Evolutionary conservation across 1,284 basidiomycete species (phyloP), one percentile per base, ranked within the genome.

Genomic region (Sanguinoderma infundibulare): DNA sequence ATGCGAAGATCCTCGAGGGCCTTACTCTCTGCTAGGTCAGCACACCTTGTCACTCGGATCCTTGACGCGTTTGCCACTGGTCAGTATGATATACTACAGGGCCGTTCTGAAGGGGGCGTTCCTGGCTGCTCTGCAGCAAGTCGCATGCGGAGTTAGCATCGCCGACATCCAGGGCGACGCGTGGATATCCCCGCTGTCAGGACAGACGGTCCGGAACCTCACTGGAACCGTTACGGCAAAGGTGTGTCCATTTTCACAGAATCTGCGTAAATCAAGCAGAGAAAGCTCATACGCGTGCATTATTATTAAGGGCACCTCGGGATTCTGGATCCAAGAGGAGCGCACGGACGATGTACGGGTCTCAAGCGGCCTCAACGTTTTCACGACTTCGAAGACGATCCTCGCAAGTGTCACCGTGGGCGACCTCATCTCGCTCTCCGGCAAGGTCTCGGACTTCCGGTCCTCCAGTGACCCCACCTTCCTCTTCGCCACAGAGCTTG

Each of bases 151-250:
- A 4, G 65, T 67, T 34, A 63, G 34, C 49, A 74, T 85, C 28
- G 74, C 82, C 28, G 83, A 85, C 44, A 83, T 86, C 36, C 83
- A 87, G 72, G 86, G 86, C 12, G 63, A 72, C 22, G 72, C 80
- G 3, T 87, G 79, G 65, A 70, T 73, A 57, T 86, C 84, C 17
- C 81, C 86, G 39, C 73, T 82, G 32, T 70, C 62, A 36, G 82
- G 83, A 0, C 76, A 86, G 66, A 76, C 72, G 14, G 81, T 88
- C n/a, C 67, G 73, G 17, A 80, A 81, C 69, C 73, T 87, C 22
- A 81, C 79, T 30, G 86, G 83, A 15, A 64, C 83, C 4, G 84
- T 87, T 0, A 83, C 83, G 12, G 71, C 68, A 15, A 71, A 71
- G 47, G 84, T 84, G 28, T 32, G 62, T 47, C 10, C 22, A 34